A percentile compares a stretch with the other conserved stretches of the same genome.
Conservation (phyloP, 2,329 filamentous ascomycete genomes). For the Alternaria gansuensis region DNA sequence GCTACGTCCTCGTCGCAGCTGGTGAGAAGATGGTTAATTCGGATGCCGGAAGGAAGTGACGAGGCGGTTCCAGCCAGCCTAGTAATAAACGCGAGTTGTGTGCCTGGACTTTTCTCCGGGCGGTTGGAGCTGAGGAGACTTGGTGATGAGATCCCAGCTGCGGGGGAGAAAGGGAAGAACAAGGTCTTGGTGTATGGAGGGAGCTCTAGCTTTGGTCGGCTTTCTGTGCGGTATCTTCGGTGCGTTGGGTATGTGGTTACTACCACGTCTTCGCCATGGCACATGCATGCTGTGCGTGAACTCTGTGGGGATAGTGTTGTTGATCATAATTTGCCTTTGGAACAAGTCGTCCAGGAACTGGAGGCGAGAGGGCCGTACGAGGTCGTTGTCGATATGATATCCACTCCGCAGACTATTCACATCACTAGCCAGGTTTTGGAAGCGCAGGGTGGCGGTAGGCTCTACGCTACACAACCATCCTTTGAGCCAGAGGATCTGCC, state of each 20-base stretch:
- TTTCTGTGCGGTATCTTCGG: neutral
- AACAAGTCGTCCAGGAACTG: neutral
- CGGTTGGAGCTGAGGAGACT: neutral
- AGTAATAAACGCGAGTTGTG: neutral
- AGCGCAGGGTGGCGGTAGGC: neutral
- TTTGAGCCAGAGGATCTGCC: neutral
- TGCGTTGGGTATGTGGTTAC: neutral
- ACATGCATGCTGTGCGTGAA: neutral
- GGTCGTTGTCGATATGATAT: conserved; percentile 1
- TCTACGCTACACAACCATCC: neutral
- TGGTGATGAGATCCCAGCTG: neutral
- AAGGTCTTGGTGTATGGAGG: neutral
- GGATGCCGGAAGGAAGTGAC: neutral
- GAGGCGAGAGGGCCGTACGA: neutral
- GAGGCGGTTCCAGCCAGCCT: neutral
- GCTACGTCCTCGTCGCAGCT: neutral
- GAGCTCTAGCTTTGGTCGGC: neutral
- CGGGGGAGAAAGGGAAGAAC: neutral
- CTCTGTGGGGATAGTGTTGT: neutral
- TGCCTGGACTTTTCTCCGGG: neutral
- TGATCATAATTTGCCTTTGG: neutral
- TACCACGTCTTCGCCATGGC: neutral
- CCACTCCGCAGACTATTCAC: neutral
- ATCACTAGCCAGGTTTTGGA: neutral
- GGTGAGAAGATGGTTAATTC: neutral